Evolutionary conservation across 768 basidiomycete species (phyloP).

Genomic region (Mycena kentingensis): DNA sequence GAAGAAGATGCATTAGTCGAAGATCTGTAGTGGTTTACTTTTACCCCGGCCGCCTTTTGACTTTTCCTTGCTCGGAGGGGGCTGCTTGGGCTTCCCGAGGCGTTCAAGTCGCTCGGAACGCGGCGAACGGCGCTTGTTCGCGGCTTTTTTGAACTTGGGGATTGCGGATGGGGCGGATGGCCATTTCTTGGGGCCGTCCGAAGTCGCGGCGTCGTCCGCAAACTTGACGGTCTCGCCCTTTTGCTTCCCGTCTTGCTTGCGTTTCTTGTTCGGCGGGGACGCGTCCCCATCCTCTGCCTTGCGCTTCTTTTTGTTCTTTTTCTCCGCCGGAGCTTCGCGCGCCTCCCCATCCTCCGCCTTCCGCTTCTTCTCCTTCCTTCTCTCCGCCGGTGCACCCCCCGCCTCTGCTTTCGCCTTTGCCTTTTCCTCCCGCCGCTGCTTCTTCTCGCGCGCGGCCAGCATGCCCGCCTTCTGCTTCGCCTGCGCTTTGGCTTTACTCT

Average conservation of each 20-base stretch:
- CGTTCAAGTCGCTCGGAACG: background rate
- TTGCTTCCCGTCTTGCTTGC: constrained; percentile 18
- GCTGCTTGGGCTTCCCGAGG: background rate
- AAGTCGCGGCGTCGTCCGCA: background rate
- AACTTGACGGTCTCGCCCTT: background rate
- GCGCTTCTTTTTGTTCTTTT: constrained; percentile 6
- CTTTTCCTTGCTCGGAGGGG: background rate
- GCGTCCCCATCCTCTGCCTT: constrained; percentile 5
- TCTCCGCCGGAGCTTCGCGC: constrained; percentile 7
- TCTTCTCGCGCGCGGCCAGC: constrained; percentile 47
- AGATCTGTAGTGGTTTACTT: constrained; percentile 19
- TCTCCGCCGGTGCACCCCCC: background rate
- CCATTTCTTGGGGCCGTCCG: constrained; percentile 5
- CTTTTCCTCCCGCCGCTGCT: constrained; percentile 7
- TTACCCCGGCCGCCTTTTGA: too few species aligned
- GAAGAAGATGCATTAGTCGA: constrained; percentile 8
- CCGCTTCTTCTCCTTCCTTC: constrained; percentile 3
- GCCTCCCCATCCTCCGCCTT: constrained; percentile 1
- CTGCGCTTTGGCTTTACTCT: background rate
- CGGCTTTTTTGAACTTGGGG: background rate
- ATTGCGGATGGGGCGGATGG: background rate
- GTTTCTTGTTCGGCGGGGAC: constrained; percentile 26
- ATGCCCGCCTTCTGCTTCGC: constrained; percentile 48
- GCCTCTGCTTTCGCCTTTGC: background rate
- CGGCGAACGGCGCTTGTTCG: background rate